Percentiles rank a stretch among this genome's conserved stretches.
These are phyloP conservation scores for Trichomonascaceae sp. DNA, from an alignment of 1,139 yeast genomes.

Conservation along the genomic window DNA sequence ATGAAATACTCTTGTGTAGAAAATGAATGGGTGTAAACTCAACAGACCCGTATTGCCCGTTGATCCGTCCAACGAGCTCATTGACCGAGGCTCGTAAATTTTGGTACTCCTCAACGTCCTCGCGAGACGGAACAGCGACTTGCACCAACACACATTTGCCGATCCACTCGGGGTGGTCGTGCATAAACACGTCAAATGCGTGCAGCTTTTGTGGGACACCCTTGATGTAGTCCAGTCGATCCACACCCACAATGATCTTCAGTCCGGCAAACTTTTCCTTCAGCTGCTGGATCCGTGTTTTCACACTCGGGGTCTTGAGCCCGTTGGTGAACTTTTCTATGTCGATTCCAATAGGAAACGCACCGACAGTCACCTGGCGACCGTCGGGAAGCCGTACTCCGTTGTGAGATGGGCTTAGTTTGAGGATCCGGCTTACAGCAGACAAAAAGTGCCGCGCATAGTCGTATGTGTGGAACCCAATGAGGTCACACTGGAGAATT, in stretches of 20 bases:
- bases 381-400: constrained; percentile 69
- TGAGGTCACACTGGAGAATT: constrained; percentile 82
- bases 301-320: constrained; percentile 47
- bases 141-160: constrained; percentile 94
- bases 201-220: constrained; percentile 96
- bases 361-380: constrained; percentile 75
- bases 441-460: constrained; percentile 96
- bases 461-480: constrained; percentile 99
- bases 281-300: constrained; percentile 50
- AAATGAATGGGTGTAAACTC: constrained; percentile 97
- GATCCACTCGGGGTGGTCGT: constrained; percentile 95
- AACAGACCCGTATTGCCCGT: constrained; percentile 91
- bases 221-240: constrained; percentile 86
- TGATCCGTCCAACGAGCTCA: constrained; percentile 91
- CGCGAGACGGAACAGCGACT: constrained; percentile 95
- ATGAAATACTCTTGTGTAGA: constrained; percentile 83
- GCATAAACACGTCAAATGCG: constrained; percentile 84
- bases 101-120: constrained; percentile 97
- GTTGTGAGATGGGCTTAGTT: constrained; percentile 77
- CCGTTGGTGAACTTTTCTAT: constrained; percentile 85
- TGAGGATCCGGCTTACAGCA: constrained; percentile 76
- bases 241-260: constrained; percentile 90
- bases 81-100: constrained; percentile 86
- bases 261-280: constrained; percentile 51
- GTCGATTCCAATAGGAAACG: constrained; percentile 97